Base-by-base conservation (phyloP, 306 rosid genomes). In the Citrullus mucosospermus region DNA sequence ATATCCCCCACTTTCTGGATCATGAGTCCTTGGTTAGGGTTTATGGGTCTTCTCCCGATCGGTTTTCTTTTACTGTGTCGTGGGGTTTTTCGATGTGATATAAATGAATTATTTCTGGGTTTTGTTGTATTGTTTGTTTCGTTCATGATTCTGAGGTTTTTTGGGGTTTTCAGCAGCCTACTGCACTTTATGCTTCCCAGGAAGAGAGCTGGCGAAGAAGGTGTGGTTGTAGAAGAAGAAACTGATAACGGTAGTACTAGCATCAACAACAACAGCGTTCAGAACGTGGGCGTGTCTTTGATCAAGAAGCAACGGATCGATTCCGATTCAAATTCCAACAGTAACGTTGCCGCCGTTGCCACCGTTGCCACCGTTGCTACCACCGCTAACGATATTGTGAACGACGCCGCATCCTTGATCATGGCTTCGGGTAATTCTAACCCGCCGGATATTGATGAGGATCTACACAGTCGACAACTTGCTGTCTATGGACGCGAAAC, bases 401-500 rank as follows among this genome's bases (percentile, higher is more conserved):
- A 70, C 87, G 80, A 32, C 76, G 76, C 59, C 50, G 16, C 58
- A 86, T 70, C 76, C 2, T 70, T 70, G 28, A 84, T 43, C 65
- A 91, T 94, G 98, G 91, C 90, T 54, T 79, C 88, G 41, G 98
- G 93, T 5, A 83, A 85, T 66, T 51, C 87, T 0, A 88, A 89
- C 80, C 78, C 78, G 6, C 63, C 83, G 0, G 97, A 90, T 14
- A 94, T 94, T 39, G 98, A 94, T 81, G 98, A 94, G 89, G 97
- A 94, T 87, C 91, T 94, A 46, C 98, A 94, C 84, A 94, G 98
- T 87, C 90, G 98, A 51, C 98, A 94, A 87, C 90, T 94, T 6
- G 98, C 98, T 0, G 97, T 94, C 67, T 94, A 94, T 80, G 98
- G 98, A 78, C 91, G 98, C 28, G 98, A 94, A 85, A 89, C 98